Conservation (phyloP, 163 green algal species). For the Scenedesmus sp. region DNA sequence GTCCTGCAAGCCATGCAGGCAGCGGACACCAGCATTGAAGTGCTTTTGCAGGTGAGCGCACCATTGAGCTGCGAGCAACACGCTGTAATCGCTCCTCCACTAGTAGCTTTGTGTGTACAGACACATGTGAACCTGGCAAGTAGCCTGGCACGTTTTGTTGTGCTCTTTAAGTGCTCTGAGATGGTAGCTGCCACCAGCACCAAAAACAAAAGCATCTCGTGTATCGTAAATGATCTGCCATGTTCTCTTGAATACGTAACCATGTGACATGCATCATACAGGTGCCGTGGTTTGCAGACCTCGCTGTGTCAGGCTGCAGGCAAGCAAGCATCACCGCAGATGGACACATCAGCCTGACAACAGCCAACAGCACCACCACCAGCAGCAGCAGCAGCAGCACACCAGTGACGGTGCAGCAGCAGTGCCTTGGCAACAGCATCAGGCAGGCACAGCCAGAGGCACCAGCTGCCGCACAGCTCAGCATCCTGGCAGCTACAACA, state of each 20-base stretch:
- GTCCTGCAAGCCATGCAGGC: neutral
- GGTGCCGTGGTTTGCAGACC: conserved; percentile 20
- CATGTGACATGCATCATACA: too few species aligned
- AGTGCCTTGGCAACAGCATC: neutral
- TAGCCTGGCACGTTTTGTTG: too few species aligned
- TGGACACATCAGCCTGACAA: neutral
- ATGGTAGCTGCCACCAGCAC: too few species aligned
- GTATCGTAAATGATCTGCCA: too few species aligned
- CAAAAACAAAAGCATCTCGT: too few species aligned
- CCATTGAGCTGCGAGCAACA: neutral
- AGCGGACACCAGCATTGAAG: neutral
- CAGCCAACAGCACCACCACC: neutral
- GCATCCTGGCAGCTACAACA: neutral
- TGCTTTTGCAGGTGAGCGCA: neutral
- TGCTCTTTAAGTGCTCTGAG: too few species aligned
- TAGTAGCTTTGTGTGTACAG: neutral
- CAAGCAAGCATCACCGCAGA: neutral
- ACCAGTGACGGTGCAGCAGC: neutral
- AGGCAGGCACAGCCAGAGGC: neutral
- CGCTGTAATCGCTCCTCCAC: neutral
- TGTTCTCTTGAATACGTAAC: too few species aligned
- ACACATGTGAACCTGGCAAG: too few species aligned
- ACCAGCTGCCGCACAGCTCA: neutral
- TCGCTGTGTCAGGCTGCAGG: neutral
- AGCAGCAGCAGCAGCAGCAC: conserved; percentile 26